phyloP scores from a whole-genome alignment of 305 asterid genomes.

The Solanum hybrid region DNA sequence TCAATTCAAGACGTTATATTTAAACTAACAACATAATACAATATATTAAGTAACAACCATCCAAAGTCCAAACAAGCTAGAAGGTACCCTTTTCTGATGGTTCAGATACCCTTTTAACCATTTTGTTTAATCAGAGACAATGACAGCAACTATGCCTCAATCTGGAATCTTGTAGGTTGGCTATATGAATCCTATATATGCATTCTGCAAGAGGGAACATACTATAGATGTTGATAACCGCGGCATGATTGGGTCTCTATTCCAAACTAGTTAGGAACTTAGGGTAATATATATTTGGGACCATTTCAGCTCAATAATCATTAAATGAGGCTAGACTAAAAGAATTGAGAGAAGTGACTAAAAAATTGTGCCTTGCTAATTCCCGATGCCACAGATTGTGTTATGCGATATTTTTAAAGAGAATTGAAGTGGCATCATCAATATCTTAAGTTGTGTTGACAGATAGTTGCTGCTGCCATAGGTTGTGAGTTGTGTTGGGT shows the following conservation, averaged over 20 bases:
- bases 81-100: not conserved
- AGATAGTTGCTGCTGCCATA: not conserved
- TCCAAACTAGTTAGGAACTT: not conserved
- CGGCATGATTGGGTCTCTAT: not conserved
- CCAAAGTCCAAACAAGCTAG: not conserved
- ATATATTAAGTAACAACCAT: not conserved
- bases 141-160: not conserved
- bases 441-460: not conserved
- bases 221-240: not conserved
- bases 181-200: not conserved
- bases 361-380: not conserved
- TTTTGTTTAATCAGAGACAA: not conserved
- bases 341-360: not conserved
- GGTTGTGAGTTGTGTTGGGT: not conserved
- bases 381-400: not conserved
- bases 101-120: not conserved
- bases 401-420: not conserved
- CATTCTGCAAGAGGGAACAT: not conserved
- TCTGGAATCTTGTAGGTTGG: not conserved
- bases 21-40: not conserved
- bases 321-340: not conserved
- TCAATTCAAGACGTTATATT: not conserved
- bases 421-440: not conserved
- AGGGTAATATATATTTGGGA: not conserved
- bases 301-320: not conserved